phyloP scores from a whole-genome alignment of 148 eudicot genomes.

The Fagopyrum homotropicum region DNA sequence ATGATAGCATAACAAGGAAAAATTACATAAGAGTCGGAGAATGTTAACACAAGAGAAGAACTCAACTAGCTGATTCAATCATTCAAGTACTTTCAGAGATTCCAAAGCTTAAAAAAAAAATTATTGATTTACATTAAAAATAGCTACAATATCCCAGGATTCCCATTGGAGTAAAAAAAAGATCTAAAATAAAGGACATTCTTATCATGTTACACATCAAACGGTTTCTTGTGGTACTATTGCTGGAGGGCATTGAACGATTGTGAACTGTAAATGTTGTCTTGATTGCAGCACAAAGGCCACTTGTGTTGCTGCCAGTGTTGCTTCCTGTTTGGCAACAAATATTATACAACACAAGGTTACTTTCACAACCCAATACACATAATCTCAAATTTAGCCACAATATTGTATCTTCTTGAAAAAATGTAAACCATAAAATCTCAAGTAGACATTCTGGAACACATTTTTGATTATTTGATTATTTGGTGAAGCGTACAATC shows the following conservation, averaged over 20 bases:
- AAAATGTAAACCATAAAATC: too few species aligned
- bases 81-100: background rate
- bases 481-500: too few species aligned
- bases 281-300: conserved; percentile 71
- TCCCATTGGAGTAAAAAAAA: background rate
- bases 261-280: conserved; percentile 39
- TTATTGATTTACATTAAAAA: background rate
- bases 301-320: conserved; percentile 64
- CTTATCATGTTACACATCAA: background rate
- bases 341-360: background rate
- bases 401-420: too few species aligned
- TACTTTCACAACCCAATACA: background rate
- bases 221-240: conserved; percentile 13
- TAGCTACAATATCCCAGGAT: conserved; percentile 1
- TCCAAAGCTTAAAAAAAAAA: conserved; percentile 1
- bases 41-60: background rate
- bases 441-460: too few species aligned
- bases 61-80: conserved; percentile 7
- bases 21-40: background rate
- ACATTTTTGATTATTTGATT: too few species aligned
- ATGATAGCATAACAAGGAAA: background rate
- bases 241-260: conserved; percentile 43
- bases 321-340: conserved; percentile 46
- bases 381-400: background rate
- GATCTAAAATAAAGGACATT: background rate